These are phyloP conservation scores for Prototheca wickerhamii DNA, from an alignment of 163 green algal species.

Conservation along the genomic window DNA sequence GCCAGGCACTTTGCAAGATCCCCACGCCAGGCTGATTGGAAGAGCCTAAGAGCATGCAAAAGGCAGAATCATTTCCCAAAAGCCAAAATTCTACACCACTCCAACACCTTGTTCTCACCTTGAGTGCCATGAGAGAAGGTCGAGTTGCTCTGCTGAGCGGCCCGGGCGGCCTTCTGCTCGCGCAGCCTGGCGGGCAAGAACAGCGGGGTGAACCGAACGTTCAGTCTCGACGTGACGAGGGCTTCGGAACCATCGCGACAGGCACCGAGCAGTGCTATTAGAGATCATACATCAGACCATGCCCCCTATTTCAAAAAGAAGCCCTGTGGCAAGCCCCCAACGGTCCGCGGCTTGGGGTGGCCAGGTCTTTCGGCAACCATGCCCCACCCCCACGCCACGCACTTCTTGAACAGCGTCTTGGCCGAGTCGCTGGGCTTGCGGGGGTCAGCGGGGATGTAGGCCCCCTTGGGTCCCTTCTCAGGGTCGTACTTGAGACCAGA, in stretches of 20 bases:
- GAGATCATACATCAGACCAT: too few relatives aligned
- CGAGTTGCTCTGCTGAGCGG: neutral
- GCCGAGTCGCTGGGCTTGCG: neutral
- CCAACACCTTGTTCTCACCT: neutral
- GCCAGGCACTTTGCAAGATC: too few relatives aligned
- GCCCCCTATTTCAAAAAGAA: too few relatives aligned
- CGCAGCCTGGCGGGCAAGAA: neutral
- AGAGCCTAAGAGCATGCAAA: too few relatives aligned
- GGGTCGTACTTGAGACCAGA: neutral
- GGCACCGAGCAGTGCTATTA: too few relatives aligned
- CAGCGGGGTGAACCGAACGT: neutral
- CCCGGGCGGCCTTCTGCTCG: neutral
- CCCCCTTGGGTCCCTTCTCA: neutral
- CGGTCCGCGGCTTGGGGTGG: too few relatives aligned
- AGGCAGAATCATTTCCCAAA: neutral
- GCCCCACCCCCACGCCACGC: neutral
- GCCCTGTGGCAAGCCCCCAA: too few relatives aligned
- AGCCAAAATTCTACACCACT: neutral
- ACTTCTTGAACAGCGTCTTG: neutral
- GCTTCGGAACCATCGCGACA: too few relatives aligned
- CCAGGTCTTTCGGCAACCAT: too few relatives aligned
- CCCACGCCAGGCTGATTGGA: too few relatives aligned
- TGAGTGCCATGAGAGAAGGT: neutral
- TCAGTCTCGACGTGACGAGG: too few relatives aligned
- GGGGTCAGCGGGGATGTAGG: neutral